These are phyloP conservation scores for Sporisorium iseilematis-ciliati DNA, from an alignment of 1,284 basidiomycete species.

Conservation along the genomic window DNA sequence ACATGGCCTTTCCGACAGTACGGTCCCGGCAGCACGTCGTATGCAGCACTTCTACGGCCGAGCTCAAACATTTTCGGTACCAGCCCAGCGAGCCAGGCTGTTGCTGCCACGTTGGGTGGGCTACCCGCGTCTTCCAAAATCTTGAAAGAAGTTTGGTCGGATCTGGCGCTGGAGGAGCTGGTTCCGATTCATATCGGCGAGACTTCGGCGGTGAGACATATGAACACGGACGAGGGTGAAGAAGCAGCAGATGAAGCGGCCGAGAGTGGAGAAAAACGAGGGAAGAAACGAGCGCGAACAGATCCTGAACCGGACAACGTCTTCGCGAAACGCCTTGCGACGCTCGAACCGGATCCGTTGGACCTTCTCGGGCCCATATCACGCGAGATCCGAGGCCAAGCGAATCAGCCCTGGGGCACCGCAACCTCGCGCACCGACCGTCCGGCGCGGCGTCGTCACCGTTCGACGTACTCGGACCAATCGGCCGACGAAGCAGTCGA, in stretches of 20 bases:
- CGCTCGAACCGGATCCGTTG: conserved; percentile 40
- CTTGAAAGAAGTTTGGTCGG: conserved; percentile 55
- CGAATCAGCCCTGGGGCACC: conserved; percentile 29
- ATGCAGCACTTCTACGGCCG: conserved; percentile 50
- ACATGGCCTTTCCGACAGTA: conserved; percentile 56
- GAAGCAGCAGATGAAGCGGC: conserved; percentile 1
- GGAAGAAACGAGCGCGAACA: conserved; percentile 23
- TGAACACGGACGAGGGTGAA: neutral
- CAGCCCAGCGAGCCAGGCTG: conserved; percentile 39
- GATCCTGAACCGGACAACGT: conserved; percentile 26
- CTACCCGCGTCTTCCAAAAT: conserved; percentile 29
- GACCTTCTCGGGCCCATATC: conserved; percentile 40
- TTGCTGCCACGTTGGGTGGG: conserved; percentile 41
- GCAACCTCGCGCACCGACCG: neutral
- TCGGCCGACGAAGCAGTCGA: conserved; percentile 33
- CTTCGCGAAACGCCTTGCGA: conserved; percentile 28
- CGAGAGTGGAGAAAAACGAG: neutral
- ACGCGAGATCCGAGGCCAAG: conserved; percentile 46
- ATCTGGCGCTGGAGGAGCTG: conserved; percentile 58
- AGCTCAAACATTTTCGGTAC: conserved; percentile 43
- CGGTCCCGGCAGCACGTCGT: conserved; percentile 55
- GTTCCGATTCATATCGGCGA: conserved; percentile 34
- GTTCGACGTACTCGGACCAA: conserved; percentile 17
- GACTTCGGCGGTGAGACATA: conserved; percentile 31
- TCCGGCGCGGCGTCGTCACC: conserved; percentile 5